A percentile compares a stretch with the other conserved stretches of the same genome.
phyloP scores from a whole-genome alignment of 768 basidiomycete genomes.

The Mycena vulgaris region DNA sequence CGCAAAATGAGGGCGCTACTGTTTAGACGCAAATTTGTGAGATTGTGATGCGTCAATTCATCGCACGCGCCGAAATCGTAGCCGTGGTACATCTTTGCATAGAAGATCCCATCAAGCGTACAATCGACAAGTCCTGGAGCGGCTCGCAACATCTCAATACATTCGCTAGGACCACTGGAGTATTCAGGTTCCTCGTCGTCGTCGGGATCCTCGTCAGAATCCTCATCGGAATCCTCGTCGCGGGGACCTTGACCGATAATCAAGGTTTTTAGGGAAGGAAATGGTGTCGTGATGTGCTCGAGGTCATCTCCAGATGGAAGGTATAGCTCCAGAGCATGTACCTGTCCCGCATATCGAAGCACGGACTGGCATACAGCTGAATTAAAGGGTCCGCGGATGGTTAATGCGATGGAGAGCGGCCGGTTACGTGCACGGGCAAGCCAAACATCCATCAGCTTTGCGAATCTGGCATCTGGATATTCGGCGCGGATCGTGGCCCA shows the following conservation, averaged over 20 bases:
- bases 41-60: neutral
- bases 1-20: neutral
- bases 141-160: neutral
- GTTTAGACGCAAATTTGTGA: neutral
- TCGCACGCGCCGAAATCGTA: no score
- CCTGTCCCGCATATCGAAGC: no score
- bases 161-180: neutral
- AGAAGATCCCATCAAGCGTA: neutral
- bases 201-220: no score
- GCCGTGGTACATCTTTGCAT: no score
- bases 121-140: neutral
- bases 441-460: no score
- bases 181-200: neutral
- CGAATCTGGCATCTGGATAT: neutral
- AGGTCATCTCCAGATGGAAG: neutral
- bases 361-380: no score
- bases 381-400: no score
- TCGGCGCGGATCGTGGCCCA: neutral
- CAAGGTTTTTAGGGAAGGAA: neutral
- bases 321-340: neutral
- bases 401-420: no score
- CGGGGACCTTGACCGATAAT: neutral
- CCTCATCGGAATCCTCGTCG: no score
- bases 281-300: neutral
- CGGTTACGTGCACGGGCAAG: no score